Percentiles rank a stretch among this genome's conserved stretches.
Evolutionary conservation across 2,329 filamentous ascomycete genomes (phyloP).

Genomic region (Didymella sp.): DNA sequence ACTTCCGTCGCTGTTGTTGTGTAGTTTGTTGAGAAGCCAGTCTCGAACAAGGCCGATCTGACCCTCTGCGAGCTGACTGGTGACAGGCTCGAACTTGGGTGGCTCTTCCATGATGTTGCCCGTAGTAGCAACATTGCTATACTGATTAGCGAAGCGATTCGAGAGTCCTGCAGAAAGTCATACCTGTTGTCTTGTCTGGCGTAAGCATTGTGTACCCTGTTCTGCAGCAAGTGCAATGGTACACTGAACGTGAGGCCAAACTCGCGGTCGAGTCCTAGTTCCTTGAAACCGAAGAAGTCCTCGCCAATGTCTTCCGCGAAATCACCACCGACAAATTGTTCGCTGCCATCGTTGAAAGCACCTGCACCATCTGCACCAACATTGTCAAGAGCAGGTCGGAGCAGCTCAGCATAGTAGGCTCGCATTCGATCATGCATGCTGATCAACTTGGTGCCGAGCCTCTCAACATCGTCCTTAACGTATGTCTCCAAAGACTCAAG

Average conservation of each 20-base stretch:
- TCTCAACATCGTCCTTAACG: conserved; percentile 91
- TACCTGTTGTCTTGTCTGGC: conserved; percentile 74
- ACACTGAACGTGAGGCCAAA: conserved; percentile 90
- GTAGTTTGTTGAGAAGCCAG: conserved; percentile 90
- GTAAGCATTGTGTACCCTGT: conserved; percentile 84
- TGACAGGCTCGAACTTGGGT: conserved; percentile 76
- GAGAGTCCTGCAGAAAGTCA: conserved; percentile 28
- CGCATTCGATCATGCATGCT: conserved; percentile 96
- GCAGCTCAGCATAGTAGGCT: conserved; percentile 85
- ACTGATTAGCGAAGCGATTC: conserved; percentile 27
- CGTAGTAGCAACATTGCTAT: conserved; percentile 65
- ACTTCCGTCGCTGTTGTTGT: conserved; percentile 80
- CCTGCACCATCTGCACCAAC: conserved; percentile 82
- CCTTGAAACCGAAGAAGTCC: conserved; percentile 98
- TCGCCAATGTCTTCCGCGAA: conserved; percentile 98
- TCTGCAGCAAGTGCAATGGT: conserved; percentile 91
- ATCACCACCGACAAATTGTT: conserved; percentile 95
- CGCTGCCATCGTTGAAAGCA: conserved; percentile 94
- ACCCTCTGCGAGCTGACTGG: conserved; percentile 74
- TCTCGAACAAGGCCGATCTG: conserved; percentile 89
- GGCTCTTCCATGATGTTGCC: conserved; percentile 71
- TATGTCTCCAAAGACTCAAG: conserved; percentile 83
- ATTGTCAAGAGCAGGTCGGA: conserved; percentile 84
- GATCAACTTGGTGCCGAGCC: conserved; percentile 77
- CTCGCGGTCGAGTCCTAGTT: conserved; percentile 89